phyloP scores from a whole-genome alignment of 164 flowering plant genomes.

The Paratinospora sagittata region DNA sequence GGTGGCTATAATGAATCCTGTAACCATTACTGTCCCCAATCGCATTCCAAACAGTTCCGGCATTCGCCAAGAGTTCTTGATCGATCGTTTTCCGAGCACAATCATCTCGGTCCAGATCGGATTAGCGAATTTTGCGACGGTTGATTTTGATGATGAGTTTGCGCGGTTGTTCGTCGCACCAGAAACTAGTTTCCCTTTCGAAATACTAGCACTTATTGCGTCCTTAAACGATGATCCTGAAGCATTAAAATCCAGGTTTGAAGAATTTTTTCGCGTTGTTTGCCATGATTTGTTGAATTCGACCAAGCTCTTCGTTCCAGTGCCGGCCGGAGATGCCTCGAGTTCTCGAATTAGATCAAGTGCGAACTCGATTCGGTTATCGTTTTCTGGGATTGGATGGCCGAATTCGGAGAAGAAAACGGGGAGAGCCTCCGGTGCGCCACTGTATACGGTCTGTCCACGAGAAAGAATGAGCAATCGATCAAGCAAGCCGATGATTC shows the following conservation, averaged over 20 bases:
- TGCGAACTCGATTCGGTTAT: conserved; percentile 77
- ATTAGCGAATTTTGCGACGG: conserved; percentile 61
- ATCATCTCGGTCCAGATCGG: conserved; percentile 66
- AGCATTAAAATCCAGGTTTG: background rate
- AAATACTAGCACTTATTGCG: conserved; percentile 75
- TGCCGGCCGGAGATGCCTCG: conserved; percentile 39
- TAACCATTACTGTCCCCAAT: conserved; percentile 59
- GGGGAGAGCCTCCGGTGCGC: conserved; percentile 50
- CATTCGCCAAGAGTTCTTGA: conserved; percentile 55
- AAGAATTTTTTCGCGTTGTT: conserved; percentile 6
- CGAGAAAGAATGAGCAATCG: conserved; percentile 64
- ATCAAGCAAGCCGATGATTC: conserved; percentile 56
- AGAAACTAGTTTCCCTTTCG: conserved; percentile 75
- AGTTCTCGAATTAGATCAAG: conserved; percentile 77
- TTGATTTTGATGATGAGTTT: conserved; percentile 6
- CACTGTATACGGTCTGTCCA: conserved; percentile 71
- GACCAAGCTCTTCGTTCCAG: conserved; percentile 49
- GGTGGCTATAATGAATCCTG: conserved; percentile 83
- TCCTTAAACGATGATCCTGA: conserved; percentile 42
- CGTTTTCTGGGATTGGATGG: conserved; percentile 67
- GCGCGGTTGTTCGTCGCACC: conserved; percentile 38
- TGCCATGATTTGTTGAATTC: conserved; percentile 74
- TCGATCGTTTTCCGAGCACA: conserved; percentile 49
- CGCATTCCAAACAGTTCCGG: conserved; percentile 78
- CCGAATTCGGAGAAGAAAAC: conserved; percentile 63